These are phyloP conservation scores for Daldinia concentrica DNA, from an alignment of 495 filamentous ascomycete species.

Conservation along the genomic window DNA sequence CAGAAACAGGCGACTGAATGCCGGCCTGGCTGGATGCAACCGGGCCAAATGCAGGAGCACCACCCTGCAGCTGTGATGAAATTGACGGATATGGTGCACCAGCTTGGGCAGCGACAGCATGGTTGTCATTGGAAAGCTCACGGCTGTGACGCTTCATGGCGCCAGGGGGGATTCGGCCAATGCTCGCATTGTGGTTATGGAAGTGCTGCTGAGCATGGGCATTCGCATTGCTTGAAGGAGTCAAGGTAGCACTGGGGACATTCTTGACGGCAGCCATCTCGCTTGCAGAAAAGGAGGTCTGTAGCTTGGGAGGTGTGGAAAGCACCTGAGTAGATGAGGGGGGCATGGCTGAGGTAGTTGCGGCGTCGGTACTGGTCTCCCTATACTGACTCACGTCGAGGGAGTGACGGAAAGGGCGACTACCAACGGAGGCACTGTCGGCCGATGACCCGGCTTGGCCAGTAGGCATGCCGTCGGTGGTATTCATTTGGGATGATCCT, in stretches of 20 bases:
- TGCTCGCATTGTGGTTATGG: conserved; percentile 82
- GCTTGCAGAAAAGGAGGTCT: conserved; percentile 88
- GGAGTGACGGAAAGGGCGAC: conserved; percentile 64
- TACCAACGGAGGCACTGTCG: conserved; percentile 53
- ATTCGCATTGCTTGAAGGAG: conserved; percentile 58
- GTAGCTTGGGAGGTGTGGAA: conserved; percentile 72
- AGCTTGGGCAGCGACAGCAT: conserved; percentile 55
- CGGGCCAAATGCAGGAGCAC: conserved; percentile 75
- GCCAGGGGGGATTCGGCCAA: conserved; percentile 77
- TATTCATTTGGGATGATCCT: conserved; percentile 50
- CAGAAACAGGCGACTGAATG: conserved; percentile 43
- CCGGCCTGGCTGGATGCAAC: conserved; percentile 48
- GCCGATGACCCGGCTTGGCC: conserved; percentile 43
- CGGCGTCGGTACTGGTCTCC: conserved; percentile 42
- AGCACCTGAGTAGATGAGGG: conserved; percentile 53
- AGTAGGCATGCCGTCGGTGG: conserved; percentile 38
- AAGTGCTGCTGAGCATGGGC: conserved; percentile 80
- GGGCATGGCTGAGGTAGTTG: conserved; percentile 48
- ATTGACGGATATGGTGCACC: conserved; percentile 60
- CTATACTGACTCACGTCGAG: conserved; percentile 60
- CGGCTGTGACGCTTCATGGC: conserved; percentile 72
- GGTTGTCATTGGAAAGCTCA: conserved; percentile 65
- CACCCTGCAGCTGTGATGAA: conserved; percentile 78
- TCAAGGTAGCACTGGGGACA: conserved; percentile 46
- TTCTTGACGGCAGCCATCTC: conserved; percentile 87